These are phyloP conservation scores for Capsella bursapastoris DNA, from an alignment of 345 rosid species.

Conservation along the genomic window DNA sequence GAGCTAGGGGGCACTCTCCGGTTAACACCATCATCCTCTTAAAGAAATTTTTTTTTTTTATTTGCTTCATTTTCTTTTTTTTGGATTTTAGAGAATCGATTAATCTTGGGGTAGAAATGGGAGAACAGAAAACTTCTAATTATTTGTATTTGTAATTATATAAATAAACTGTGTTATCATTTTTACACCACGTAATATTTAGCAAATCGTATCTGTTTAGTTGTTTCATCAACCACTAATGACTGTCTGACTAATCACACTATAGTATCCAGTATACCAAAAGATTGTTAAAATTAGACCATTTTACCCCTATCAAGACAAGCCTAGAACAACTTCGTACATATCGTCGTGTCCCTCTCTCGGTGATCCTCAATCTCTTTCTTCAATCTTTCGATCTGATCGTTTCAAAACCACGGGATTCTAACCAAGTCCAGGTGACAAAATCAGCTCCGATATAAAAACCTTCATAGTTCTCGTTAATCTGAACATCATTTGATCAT, in stretches of 20 bases:
- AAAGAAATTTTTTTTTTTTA: neutral
- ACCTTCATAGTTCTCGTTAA: neutral
- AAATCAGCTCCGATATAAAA: neutral
- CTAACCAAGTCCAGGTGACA: constrained; percentile 6
- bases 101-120: neutral
- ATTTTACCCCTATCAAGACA: constrained; percentile 22
- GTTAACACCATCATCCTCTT: constrained; percentile 34
- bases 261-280: neutral
- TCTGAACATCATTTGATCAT: neutral
- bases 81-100: neutral
- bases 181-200: neutral
- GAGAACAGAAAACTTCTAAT: neutral
- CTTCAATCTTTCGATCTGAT: constrained; percentile 39
- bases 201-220: neutral
- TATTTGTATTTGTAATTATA: constrained; percentile 20
- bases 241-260: neutral
- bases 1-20: constrained; percentile 94
- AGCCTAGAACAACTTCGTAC: constrained; percentile 23
- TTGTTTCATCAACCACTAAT: constrained; percentile 2
- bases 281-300: neutral
- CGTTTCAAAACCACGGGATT: constrained; percentile 18
- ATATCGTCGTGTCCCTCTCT: constrained; percentile 30
- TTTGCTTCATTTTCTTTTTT: too few relatives aligned
- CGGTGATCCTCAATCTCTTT: neutral
- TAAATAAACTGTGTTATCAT: neutral